phyloP scores from a whole-genome alignment of 202 grass and related monocot genomes.

The Hordeum pubiflorum region DNA sequence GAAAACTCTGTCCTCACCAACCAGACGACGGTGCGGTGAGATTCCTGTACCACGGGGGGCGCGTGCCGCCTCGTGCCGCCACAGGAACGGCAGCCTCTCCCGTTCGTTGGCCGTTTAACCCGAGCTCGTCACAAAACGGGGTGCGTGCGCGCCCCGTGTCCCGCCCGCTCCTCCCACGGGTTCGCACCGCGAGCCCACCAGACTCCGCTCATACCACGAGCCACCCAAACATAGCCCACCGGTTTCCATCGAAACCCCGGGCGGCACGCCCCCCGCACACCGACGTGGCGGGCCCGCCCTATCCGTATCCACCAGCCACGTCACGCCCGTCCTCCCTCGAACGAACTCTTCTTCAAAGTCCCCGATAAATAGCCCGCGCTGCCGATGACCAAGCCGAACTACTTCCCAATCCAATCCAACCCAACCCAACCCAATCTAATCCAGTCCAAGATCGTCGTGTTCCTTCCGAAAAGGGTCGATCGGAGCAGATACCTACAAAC shows the following conservation, averaged over 20 bases:
- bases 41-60: background rate
- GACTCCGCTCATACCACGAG: background rate
- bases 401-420: background rate
- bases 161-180: background rate
- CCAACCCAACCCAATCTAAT: background rate
- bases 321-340: background rate
- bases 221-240: slow-evolving; percentile 13
- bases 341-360: background rate
- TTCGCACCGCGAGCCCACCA: background rate
- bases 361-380: slow-evolving; percentile 25
- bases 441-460: background rate
- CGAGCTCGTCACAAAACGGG: background rate
- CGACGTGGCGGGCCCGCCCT: slow-evolving; percentile 11
- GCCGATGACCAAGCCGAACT: background rate
- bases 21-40: too few relatives aligned
- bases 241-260: slow-evolving; percentile 25
- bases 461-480: background rate
- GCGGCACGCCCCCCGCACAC: background rate
- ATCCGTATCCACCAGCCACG: slow-evolving; percentile 3
- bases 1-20: background rate
- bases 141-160: background rate
- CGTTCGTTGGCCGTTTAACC: background rate
- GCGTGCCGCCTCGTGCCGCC: background rate
- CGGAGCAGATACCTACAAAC: background rate
- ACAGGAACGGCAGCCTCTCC: background rate